phyloP scores from a whole-genome alignment of 202 grass and related monocot species.

The Cymbopogon flexuosus region DNA sequence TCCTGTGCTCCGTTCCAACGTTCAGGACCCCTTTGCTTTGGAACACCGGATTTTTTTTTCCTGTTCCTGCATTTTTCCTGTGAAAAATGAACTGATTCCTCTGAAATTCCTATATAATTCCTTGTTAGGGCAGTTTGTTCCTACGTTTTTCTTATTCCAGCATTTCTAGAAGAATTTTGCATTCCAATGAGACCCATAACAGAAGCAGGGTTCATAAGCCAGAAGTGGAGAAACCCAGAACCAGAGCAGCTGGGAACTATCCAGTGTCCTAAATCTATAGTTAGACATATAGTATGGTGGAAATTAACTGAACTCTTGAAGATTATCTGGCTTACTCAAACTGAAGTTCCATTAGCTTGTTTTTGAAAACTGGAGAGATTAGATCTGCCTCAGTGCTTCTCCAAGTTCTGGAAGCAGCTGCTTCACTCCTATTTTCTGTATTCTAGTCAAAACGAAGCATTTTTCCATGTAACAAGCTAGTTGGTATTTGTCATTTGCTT shows the following conservation, averaged over 20 bases:
- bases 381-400: not conserved
- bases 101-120: too few relatives aligned
- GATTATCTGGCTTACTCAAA: not conserved
- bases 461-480: not conserved
- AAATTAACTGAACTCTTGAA: slow-evolving; percentile 7
- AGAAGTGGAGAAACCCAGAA: not conserved
- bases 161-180: not conserved
- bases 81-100: too few relatives aligned
- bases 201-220: not conserved
- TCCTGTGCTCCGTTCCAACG: not conserved
- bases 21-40: not conserved
- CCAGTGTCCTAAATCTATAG: not conserved
- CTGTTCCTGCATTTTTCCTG: too few relatives aligned
- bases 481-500: not conserved
- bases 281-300: not conserved
- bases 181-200: not conserved
- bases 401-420: not conserved
- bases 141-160: not conserved
- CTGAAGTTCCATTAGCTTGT: not conserved
- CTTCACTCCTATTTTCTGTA: not conserved
- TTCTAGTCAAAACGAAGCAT: not conserved
- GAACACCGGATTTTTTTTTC: too few relatives aligned
- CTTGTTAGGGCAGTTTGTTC: not conserved
- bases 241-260: not conserved
- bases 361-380: not conserved